Evolutionary conservation across 164 flowering plant genomes (phyloP).

Genomic region (Sedum album): DNA sequence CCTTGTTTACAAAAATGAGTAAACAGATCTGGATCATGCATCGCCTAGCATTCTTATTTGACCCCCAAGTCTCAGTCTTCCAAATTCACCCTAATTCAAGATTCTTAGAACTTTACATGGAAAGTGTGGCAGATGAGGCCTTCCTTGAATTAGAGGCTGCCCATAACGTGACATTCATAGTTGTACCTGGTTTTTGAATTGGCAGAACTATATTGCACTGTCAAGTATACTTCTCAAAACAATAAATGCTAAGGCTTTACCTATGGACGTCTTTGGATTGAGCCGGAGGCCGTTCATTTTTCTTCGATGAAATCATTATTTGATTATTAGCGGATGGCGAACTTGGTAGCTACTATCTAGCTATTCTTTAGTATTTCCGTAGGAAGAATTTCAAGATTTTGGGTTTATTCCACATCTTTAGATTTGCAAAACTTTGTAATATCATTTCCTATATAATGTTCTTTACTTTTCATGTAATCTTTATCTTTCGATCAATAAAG

Average conservation of each 20-base stretch:
- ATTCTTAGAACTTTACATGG: slow-evolving; percentile 76
- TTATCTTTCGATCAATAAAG: too few relatives aligned
- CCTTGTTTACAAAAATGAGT: slow-evolving; percentile 54
- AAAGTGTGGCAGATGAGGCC: slow-evolving; percentile 40
- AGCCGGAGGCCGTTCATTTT: not conserved
- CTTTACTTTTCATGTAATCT: too few relatives aligned
- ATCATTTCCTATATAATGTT: too few relatives aligned
- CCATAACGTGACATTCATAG: slow-evolving; percentile 48
- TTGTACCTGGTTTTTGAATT: slow-evolving; percentile 64
- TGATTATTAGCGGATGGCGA: not conserved
- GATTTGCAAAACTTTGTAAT: too few relatives aligned
- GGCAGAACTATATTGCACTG: slow-evolving; percentile 49
- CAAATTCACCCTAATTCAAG: slow-evolving; percentile 33
- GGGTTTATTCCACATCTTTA: too few relatives aligned
- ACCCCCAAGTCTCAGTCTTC: slow-evolving; percentile 49
- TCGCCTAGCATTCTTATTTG: slow-evolving; percentile 51
- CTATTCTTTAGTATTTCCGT: too few relatives aligned
- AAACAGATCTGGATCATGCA: slow-evolving; percentile 66
- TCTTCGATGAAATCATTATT: too few relatives aligned
- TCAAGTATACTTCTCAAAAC: slow-evolving; percentile 49
- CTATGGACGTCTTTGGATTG: not conserved
- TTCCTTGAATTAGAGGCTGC: slow-evolving; percentile 15
- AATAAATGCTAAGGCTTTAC: not conserved
- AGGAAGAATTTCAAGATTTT: too few relatives aligned
- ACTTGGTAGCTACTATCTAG: not conserved